These are phyloP conservation scores for Ustilago shanxiensis DNA, from an alignment of 1,284 basidiomycete species.

Conservation along the genomic window DNA sequence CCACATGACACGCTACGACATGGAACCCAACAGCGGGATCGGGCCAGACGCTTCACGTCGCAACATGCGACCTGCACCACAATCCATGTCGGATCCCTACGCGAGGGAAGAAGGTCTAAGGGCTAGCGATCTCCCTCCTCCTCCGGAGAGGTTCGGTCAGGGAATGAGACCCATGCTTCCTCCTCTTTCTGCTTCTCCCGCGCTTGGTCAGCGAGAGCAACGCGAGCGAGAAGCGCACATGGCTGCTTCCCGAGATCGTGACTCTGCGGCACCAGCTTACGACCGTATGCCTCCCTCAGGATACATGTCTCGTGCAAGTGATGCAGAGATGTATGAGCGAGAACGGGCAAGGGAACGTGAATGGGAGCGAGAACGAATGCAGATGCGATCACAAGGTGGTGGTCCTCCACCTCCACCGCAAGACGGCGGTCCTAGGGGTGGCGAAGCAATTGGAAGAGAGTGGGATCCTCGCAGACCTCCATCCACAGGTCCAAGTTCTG, in stretches of 20 bases:
- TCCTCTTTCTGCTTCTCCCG: constrained; percentile 17
- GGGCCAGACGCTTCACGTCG: background rate
- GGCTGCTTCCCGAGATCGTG: constrained; percentile 10
- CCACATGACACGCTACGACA: constrained; percentile 3
- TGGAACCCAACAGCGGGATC: background rate
- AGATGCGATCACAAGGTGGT: constrained; percentile 1
- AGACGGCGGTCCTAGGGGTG: background rate
- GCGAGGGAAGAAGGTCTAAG: constrained; percentile 3
- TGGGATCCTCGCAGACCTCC: background rate
- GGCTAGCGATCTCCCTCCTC: constrained; percentile 11
- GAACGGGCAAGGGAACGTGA: constrained; percentile 17
- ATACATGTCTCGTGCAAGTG: constrained; percentile 1
- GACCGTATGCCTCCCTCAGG: background rate
- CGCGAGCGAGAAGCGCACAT: background rate
- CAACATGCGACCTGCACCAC: background rate
- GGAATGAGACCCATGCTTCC: constrained; percentile 21
- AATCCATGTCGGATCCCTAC: constrained; percentile 1
- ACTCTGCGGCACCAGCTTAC: background rate
- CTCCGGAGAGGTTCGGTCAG: background rate
- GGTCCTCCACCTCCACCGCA: constrained; percentile 1
- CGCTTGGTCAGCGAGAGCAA: background rate
- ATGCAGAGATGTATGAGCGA: constrained; percentile 9
- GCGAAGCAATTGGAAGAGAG: background rate
- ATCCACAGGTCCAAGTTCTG: background rate
- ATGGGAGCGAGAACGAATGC: constrained; percentile 13